These are phyloP conservation scores for Mycena latifolia DNA, from an alignment of 768 basidiomycete genomes.

Conservation along the genomic window DNA sequence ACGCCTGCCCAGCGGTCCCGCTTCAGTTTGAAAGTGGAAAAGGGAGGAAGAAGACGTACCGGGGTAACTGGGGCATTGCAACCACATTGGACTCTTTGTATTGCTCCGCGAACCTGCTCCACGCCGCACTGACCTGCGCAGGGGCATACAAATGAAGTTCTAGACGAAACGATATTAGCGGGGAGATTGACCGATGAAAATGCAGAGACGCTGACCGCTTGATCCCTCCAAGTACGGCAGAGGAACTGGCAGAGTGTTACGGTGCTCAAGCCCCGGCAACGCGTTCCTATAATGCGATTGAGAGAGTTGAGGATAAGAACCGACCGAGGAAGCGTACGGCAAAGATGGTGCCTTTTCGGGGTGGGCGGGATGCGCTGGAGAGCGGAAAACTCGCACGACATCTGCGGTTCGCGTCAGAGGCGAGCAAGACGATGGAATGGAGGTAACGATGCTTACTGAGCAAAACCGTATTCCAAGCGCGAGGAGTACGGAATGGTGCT, in stretches of 20 bases:
- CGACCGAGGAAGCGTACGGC: background rate
- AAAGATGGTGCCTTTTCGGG: background rate
- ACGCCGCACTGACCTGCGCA: background rate
- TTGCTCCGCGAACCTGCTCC: background rate
- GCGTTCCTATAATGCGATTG: background rate
- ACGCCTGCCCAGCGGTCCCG: background rate
- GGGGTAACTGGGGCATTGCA: background rate
- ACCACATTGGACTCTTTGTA: background rate
- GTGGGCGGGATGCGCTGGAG: background rate
- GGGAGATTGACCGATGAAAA: background rate
- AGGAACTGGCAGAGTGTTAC: background rate
- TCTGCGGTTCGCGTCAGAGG: background rate
- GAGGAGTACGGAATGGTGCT: background rate
- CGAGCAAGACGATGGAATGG: too few relatives aligned
- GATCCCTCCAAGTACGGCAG: background rate
- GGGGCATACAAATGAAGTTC: background rate
- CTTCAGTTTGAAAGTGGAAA: background rate
- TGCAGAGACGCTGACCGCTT: background rate
- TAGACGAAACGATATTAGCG: background rate
- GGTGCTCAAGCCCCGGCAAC: background rate
- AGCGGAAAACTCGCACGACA: background rate
- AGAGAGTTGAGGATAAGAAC: background rate
- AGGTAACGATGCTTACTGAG: background rate
- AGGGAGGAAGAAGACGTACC: background rate
- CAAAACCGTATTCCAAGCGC: background rate